phyloP scores from a whole-genome alignment of 2,329 filamentous ascomycete genomes.

The Dactylellina haptotyla region DNA sequence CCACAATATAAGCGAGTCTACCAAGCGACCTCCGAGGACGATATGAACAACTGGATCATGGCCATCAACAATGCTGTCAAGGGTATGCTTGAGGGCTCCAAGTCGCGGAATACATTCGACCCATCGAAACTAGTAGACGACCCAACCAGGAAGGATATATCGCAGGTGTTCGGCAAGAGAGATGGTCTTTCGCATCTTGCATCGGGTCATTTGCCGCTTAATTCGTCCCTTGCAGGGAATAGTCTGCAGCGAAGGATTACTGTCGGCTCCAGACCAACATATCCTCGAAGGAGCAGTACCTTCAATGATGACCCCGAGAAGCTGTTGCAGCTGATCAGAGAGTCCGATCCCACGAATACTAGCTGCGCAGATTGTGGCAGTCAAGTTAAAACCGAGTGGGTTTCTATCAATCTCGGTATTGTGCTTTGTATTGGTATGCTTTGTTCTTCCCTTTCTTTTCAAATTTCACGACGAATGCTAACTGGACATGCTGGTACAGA shows the following conservation, averaged over 20 bases:
- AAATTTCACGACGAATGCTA: constrained; percentile 9
- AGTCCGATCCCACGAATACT: constrained; percentile 89
- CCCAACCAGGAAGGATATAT: constrained; percentile 49
- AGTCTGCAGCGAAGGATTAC: constrained; percentile 85
- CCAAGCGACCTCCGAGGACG: constrained; percentile 96
- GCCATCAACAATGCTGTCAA: constrained; percentile 98
- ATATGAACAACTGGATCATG: constrained; percentile 96
- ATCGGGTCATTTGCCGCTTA: constrained; percentile 53
- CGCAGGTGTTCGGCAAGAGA: constrained; percentile 58
- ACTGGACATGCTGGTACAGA: constrained; percentile 70
- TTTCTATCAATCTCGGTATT: constrained; percentile 96
- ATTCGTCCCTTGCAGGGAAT: constrained; percentile 62
- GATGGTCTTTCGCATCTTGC: constrained; percentile 62
- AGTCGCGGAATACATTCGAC: constrained; percentile 65
- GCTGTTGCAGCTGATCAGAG: constrained; percentile 84
- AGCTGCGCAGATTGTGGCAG: constrained; percentile 96
- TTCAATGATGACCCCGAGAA: constrained; percentile 86
- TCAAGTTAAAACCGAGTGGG: constrained; percentile 94
- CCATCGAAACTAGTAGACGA: constrained; percentile 59
- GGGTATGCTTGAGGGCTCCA: constrained; percentile 87
- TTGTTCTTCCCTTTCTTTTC: too few relatives aligned
- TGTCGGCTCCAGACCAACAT: constrained; percentile 84
- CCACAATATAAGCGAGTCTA: constrained; percentile 96
- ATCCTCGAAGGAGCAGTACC: constrained; percentile 74
- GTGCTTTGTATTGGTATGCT: constrained; percentile 73